A percentile compares a stretch with the other conserved stretches of the same genome.
phyloP scores from a whole-genome alignment of 495 filamentous ascomycete species.

The Trichodelitschia bisporula region DNA sequence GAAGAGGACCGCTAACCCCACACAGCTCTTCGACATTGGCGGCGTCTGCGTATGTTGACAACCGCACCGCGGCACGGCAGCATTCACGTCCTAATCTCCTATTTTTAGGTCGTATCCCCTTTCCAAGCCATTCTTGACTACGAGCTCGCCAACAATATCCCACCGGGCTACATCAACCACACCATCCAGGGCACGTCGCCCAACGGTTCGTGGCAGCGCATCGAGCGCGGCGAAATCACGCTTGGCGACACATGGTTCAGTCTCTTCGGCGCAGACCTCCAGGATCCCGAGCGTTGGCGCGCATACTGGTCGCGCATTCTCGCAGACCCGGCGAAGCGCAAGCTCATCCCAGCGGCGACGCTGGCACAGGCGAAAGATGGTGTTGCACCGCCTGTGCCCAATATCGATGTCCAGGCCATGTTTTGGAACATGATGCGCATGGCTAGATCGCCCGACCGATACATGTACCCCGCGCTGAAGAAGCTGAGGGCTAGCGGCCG shows the following conservation, averaged over 20 bases:
- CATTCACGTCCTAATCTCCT: background rate
- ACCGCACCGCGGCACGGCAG: background rate
- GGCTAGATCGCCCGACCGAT: constrained; percentile 48
- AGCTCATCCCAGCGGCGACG: background rate
- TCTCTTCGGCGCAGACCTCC: constrained; percentile 51
- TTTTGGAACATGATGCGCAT: constrained; percentile 85
- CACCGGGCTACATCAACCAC: constrained; percentile 73
- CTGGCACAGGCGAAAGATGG: constrained; percentile 13
- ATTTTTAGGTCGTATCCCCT: constrained; percentile 54
- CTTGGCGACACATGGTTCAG: constrained; percentile 43
- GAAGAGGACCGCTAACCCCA: no score
- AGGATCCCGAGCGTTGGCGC: constrained; percentile 37
- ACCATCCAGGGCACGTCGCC: constrained; percentile 57
- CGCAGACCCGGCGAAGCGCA: background rate
- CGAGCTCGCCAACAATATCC: constrained; percentile 48
- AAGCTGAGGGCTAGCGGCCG: constrained; percentile 33
- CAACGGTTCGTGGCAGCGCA: constrained; percentile 62
- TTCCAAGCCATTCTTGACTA: constrained; percentile 84
- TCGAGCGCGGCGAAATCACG: constrained; percentile 23
- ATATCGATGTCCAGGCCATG: constrained; percentile 52
- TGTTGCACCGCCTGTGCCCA: constrained; percentile 35
- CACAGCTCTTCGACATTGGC: constrained; percentile 88
- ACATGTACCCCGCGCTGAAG: constrained; percentile 67
- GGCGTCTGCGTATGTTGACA: constrained; percentile 65
- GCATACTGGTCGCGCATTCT: constrained; percentile 23